Evolutionary conservation across 768 basidiomycete genomes (phyloP).

Genomic region (Trametes coccinea): DNA sequence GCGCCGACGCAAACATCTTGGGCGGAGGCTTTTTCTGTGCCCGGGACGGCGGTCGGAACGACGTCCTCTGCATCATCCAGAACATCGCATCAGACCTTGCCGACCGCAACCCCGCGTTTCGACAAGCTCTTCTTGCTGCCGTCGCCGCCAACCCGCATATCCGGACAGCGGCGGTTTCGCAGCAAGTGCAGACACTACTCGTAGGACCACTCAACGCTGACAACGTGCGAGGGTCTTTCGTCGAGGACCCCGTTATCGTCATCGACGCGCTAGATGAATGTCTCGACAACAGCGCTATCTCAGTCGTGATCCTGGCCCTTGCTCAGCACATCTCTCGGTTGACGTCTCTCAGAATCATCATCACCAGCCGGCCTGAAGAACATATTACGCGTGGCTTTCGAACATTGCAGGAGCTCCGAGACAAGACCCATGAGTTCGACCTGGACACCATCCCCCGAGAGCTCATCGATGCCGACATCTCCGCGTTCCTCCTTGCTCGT

Average conservation of each 20-base stretch:
- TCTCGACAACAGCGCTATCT: neutral
- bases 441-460: neutral
- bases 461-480: neutral
- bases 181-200: conserved; percentile 13
- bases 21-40: conserved; percentile 23
- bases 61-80: conserved; percentile 9
- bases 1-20: neutral
- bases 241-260: neutral
- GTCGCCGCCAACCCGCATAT: neutral
- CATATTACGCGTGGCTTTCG: conserved; percentile 3
- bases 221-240: neutral
- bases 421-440: neutral
- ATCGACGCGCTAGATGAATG: conserved; percentile 27
- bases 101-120: neutral
- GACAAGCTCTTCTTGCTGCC: neutral
- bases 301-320: conserved; percentile 6
- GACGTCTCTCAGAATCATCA: conserved; percentile 14
- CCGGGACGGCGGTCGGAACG: conserved; percentile 9
- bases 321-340: neutral
- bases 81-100: conserved; percentile 18
- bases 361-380: conserved; percentile 19
- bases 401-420: neutral
- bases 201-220: conserved; percentile 4
- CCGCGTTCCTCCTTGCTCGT: neutral
- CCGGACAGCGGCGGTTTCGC: neutral